Evolutionary conservation across 2,329 filamentous ascomycete species (phyloP), one percentile per base, ranked within the genome.

Genomic region (Sphaerulina musiva): DNA sequence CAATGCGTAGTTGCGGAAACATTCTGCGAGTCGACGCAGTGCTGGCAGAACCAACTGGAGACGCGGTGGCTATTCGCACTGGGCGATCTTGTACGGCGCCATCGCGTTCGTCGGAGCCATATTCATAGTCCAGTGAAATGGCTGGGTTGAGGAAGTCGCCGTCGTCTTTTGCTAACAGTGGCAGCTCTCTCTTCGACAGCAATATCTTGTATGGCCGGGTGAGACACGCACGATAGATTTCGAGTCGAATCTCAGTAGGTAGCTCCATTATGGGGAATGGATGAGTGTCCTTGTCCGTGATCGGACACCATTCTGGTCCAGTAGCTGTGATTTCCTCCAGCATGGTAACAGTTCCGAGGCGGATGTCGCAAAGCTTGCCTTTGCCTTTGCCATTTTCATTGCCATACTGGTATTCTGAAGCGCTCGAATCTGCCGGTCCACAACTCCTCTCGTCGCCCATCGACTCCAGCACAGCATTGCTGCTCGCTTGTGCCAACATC

Each of bases 211-310:
- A 68, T 2, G 66, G 66, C 26, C 67, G 54, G 9, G 65, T 69
- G 51, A 69, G 49, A 47, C 66, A 69, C 23, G 64, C 65, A 52
- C 72, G 67, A 60, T 76, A 77, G 53, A 77, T 72, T 54, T 72
- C 67, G 17, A 75, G 62, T 14, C 74, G 68, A n/a, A 76, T 67
- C 59, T 76, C 74, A n/a, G 73, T 69, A 2, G 74, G 73, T n/a
- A 76, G 64, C 10, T 69, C 60, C 68, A 74, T 72, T 57, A 76
- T 69, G 1, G 66, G 68, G 56, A 76, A 67, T 1, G 59, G 57
- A 31, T 56, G 60, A 32, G 52, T 51, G 48, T 64, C 55, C 51
- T 59, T 59, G 50, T 63, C 62, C 26, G 40, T 56, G 54, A 63
- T 56, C 12, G 61, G 57, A 48, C 62, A 61, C 8, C 53, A 26